Percentiles rank a stretch among this genome's conserved stretches.
Conservation (phyloP, 73 alveolate genomes). For the Paramecium tetraurelia region DNA sequence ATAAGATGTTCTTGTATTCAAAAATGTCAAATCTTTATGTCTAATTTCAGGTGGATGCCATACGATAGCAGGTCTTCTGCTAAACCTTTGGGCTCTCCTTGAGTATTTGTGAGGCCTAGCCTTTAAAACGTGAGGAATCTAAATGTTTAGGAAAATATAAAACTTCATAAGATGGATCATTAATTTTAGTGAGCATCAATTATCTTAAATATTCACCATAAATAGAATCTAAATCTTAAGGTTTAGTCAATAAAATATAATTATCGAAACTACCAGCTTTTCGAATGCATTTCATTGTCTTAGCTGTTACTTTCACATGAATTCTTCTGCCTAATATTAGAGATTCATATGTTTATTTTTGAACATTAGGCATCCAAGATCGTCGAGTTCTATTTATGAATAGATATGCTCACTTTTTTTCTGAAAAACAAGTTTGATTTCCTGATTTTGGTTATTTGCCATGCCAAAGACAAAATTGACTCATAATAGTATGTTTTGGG, state of each 20-base stretch:
- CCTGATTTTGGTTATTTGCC: conserved; percentile 64
- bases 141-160: not conserved
- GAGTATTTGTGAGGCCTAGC: not conserved
- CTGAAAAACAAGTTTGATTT: conserved; percentile 58
- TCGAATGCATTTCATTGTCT: conserved; percentile 51
- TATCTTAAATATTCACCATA: conserved; percentile 62
- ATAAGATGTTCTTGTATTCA: conserved; percentile 23
- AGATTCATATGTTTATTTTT: conserved; percentile 18
- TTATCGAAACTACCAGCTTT: conserved; percentile 59
- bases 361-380: conserved; percentile 60
- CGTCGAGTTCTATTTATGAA: conserved; percentile 34
- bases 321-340: conserved; percentile 35
- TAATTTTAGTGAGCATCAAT: conserved; percentile 51
- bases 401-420: conserved; percentile 29
- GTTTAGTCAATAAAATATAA: conserved; percentile 57
- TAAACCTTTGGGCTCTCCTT: not conserved
- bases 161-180: conserved; percentile 39
- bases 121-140: not conserved
- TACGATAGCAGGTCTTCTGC: conserved; percentile 36
- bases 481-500: conserved; percentile 51
- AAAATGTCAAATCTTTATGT: conserved; percentile 52
- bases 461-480: conserved; percentile 57
- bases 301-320: conserved; percentile 32
- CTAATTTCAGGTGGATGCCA: conserved; percentile 64
- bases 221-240: conserved; percentile 55